phyloP scores from a whole-genome alignment of 345 rosid species.

The Noccaea caerulescens region DNA sequence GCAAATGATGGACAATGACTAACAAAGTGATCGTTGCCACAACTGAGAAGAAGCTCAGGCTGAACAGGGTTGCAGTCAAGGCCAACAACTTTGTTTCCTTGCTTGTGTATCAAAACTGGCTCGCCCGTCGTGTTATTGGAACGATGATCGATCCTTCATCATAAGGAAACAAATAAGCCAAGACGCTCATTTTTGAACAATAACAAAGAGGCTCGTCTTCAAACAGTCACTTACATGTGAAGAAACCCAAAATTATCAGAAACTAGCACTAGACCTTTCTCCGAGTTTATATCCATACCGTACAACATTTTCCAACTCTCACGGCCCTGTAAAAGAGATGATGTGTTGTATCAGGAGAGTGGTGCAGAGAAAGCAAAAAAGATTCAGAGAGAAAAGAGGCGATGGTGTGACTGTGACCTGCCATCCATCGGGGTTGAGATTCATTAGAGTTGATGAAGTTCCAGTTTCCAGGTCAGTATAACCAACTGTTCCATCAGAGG shows the following conservation, averaged over 20 bases:
- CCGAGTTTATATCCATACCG: conserved; percentile 90
- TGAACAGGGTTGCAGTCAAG: conserved; percentile 95
- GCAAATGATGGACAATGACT: conserved; percentile 32
- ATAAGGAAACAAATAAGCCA: background rate
- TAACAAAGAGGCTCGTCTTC: conserved; percentile 7
- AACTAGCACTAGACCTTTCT: conserved; percentile 72
- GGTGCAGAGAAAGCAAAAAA: background rate
- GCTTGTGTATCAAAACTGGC: conserved; percentile 83
- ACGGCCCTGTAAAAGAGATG: conserved; percentile 56
- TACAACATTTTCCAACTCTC: conserved; percentile 89
- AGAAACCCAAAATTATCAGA: conserved; percentile 90
- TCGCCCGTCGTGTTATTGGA: conserved; percentile 58
- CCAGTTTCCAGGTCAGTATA: conserved; percentile 93
- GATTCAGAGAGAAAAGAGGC: conserved; percentile 1
- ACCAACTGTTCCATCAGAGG: conserved; percentile 96
- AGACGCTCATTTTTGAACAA: background rate
- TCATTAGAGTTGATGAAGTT: conserved; percentile 71
- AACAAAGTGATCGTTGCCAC: conserved; percentile 98
- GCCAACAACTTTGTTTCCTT: conserved; percentile 90
- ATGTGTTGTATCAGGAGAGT: conserved; percentile 16
- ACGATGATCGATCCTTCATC: conserved; percentile 77
- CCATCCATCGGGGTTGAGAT: conserved; percentile 95
- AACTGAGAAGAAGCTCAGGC: conserved; percentile 84
- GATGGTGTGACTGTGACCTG: conserved; percentile 63
- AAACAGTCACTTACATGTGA: conserved; percentile 63